Percentiles rank a stretch among this genome's conserved stretches.
These are phyloP conservation scores for Tuber calosporum DNA, from an alignment of 495 filamentous ascomycete genomes.

Conservation along the genomic window DNA sequence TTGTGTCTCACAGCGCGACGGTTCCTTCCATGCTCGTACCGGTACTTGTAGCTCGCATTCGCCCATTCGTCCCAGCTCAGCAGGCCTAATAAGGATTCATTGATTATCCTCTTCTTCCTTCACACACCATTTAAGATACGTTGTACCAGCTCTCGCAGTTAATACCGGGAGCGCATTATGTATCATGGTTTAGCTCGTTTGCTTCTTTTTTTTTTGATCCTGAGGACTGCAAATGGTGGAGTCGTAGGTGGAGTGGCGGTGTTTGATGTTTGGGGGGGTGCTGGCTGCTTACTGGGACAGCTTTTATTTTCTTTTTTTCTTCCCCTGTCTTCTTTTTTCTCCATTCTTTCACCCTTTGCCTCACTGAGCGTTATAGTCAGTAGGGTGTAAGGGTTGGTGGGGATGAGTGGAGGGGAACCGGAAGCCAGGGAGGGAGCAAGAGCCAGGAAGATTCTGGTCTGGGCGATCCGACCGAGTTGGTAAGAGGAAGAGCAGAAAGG, in stretches of 20 bases:
- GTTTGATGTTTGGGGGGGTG: neutral
- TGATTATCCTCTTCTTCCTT: neutral
- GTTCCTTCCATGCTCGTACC: too few relatives aligned
- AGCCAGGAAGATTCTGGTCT: neutral
- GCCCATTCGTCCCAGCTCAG: neutral
- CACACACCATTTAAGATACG: neutral
- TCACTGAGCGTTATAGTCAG: neutral
- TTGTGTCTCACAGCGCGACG: constrained; percentile 11
- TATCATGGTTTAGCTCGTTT: constrained; percentile 1
- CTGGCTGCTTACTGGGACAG: constrained; percentile 1
- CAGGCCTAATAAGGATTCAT: neutral
- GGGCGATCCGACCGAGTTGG: constrained; percentile 4
- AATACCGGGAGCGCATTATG: neutral
- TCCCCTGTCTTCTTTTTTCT: neutral
- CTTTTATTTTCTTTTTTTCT: neutral
- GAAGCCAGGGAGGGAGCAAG: neutral
- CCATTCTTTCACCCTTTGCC: neutral
- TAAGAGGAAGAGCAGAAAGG: neutral
- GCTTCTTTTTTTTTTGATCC: neutral
- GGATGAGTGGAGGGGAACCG: neutral
- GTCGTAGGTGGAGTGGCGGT: neutral
- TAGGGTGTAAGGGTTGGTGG: neutral
- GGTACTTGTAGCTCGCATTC: neutral
- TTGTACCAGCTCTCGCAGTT: constrained; percentile 1
- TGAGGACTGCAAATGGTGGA: neutral